Conservation (phyloP, 495 filamentous ascomycete genomes). For the Penicillium malachiteum region DNA sequence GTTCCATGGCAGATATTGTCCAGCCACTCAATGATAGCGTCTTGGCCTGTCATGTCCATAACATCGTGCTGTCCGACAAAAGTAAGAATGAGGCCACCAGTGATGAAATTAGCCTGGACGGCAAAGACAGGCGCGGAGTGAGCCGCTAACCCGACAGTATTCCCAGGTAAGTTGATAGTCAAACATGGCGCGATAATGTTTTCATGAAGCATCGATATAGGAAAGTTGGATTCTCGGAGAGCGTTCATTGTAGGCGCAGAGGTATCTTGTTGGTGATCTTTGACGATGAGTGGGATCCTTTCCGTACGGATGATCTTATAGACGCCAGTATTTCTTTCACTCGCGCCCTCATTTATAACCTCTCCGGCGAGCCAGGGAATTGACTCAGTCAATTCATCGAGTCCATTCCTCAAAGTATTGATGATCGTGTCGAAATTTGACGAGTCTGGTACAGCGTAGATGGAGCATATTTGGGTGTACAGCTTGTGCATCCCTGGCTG, state of each 20-base stretch:
- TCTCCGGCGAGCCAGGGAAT: slow-evolving; percentile 58
- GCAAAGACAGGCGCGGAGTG: slow-evolving; percentile 44
- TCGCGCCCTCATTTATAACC: slow-evolving; percentile 42
- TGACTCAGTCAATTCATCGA: slow-evolving; percentile 32
- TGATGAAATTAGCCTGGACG: slow-evolving; percentile 54
- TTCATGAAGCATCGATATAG: slow-evolving; percentile 56
- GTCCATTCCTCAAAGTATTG: slow-evolving; percentile 31
- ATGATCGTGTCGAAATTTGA: slow-evolving; percentile 28
- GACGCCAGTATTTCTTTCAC: slow-evolving; percentile 33
- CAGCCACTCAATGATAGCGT: slow-evolving; percentile 47
- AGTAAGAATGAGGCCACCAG: slow-evolving; percentile 48
- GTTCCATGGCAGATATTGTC: slow-evolving; percentile 52
- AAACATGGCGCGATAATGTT: slow-evolving; percentile 44
- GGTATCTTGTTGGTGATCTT: slow-evolving; percentile 37
- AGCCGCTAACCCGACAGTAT: slow-evolving; percentile 10
- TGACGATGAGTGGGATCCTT: slow-evolving; percentile 40
- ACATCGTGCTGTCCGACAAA: slow-evolving; percentile 47
- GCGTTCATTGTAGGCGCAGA: slow-evolving; percentile 39
- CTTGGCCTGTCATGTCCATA: slow-evolving; percentile 57
- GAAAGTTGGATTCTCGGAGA: slow-evolving; percentile 42
- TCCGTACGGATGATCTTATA: slow-evolving; percentile 41
- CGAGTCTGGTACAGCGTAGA: slow-evolving; percentile 30
- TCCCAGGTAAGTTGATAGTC: slow-evolving; percentile 35
- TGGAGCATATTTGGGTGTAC: slow-evolving; percentile 49
- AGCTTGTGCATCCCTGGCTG: slow-evolving; percentile 16